Base-by-base conservation (phyloP, 2,329 filamentous ascomycete species). In the Calonectria naviculata region DNA sequence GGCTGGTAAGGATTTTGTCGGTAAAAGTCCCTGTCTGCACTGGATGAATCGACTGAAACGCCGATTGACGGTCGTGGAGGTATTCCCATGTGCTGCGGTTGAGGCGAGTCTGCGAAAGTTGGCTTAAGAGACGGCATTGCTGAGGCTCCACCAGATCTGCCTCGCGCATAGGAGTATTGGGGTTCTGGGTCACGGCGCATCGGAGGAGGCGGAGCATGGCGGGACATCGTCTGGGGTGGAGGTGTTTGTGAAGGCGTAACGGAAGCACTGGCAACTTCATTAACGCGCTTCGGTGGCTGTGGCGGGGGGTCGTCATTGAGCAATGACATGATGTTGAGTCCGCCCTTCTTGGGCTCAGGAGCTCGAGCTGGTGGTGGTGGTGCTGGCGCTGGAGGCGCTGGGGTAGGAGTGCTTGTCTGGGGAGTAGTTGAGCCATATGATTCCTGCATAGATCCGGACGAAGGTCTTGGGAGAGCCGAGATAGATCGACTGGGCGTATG, bases 291-390 rank as follows among this genome's bases (percentile, higher is more conserved):
- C n/a, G 85, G 85, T 8, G 86, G 83, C 10, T 86, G 83, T 7
- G 85, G 82, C 4, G 83, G 83, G 9, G 87, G 85, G 65, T 92
- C 90, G 72, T 92, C 89, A 74, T 91, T 91, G 4, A 93, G 84
- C 71, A 93, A 80, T 0, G 89, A 89, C 87, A 92, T 91, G 71
- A 93, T 86, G 73, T 84, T 92, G 17, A 90, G 91, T 9, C 87
- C 91, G 31, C 87, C 91, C 82, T 92, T 92, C n/a, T 88, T 85
- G 56, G 83, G 82, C 74, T 89, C 88, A 3, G 87, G 79, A 44
- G 85, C 81, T 31, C 85, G 81, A 26, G 85, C 77, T 12, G 85
- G 79, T 31, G 83, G 80, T 9, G 83, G 83, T 3, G 85, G 79
- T 29, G 83, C 80, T 10, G 83, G 83, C 4, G 83, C 71, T 21